A percentile compares a stretch with the other conserved stretches of the same genome.
These are phyloP conservation scores for Meira miltonrushii DNA, from an alignment of 1,284 basidiomycete species.

Conservation along the genomic window DNA sequence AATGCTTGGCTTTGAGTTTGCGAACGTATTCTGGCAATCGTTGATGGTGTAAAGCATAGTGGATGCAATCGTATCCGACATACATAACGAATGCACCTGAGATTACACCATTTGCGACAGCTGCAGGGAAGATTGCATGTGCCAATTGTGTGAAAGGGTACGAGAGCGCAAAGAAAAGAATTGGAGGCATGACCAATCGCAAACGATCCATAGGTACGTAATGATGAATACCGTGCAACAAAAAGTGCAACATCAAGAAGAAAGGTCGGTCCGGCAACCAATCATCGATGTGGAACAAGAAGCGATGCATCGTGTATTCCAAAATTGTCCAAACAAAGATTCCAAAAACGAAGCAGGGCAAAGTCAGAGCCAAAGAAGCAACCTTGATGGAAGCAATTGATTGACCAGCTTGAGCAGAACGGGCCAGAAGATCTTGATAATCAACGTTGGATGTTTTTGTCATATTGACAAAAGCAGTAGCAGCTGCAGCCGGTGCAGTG, in stretches of 20 bases:
- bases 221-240: constrained; percentile 93
- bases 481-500: constrained; percentile 16
- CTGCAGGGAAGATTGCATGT: constrained; percentile 73
- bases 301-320: constrained; percentile 92
- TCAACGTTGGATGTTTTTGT: not conserved
- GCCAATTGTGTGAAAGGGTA: constrained; percentile 84
- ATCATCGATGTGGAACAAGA: constrained; percentile 96
- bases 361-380: constrained; percentile 22
- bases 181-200: constrained; percentile 92
- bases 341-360: constrained; percentile 67
- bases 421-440: not conserved
- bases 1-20: constrained; percentile 93
- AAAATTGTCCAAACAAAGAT: constrained; percentile 90
- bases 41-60: constrained; percentile 52
- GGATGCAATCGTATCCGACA: constrained; percentile 57
- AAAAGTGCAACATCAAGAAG: constrained; percentile 82
- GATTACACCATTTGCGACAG: constrained; percentile 88
- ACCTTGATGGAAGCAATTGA: not conserved
- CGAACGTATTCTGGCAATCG: constrained; percentile 74
- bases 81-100: constrained; percentile 85
- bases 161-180: constrained; percentile 72
- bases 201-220: constrained; percentile 85
- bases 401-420: not conserved
- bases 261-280: constrained; percentile 74
- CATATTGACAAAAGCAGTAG: constrained; percentile 2